Conservation (phyloP, 768 basidiomycete species). For the Leccinum truebloodii region DNA sequence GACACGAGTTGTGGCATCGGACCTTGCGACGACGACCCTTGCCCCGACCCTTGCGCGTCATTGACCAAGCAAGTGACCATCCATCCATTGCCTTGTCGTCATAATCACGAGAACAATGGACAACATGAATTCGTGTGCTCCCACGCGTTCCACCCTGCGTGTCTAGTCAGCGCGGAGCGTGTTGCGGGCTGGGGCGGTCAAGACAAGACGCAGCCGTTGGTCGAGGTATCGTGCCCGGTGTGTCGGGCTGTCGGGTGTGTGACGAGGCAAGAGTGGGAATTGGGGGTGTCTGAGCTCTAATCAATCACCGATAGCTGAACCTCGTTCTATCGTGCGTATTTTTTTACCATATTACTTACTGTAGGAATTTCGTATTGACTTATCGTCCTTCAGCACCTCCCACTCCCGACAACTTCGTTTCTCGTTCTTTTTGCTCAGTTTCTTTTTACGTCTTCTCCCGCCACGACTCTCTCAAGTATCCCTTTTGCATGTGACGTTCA, state of each 20-base stretch:
- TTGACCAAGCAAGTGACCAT: constrained; percentile 28
- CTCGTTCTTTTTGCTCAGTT: background rate
- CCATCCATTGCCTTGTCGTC: constrained; percentile 11
- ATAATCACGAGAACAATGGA: constrained; percentile 15
- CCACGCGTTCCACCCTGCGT: constrained; percentile 72
- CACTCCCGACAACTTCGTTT: background rate
- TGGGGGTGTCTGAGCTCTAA: constrained; percentile 39
- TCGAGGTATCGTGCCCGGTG: constrained; percentile 75
- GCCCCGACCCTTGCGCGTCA: constrained; percentile 30
- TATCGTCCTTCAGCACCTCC: background rate
- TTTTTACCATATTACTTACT: background rate
- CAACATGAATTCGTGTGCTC: constrained; percentile 41
- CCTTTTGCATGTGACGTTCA: background rate
- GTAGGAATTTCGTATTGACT: background rate
- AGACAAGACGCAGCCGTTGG: constrained; percentile 38
- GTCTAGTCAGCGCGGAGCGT: constrained; percentile 68
- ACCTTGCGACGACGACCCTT: constrained; percentile 72
- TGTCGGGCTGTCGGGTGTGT: constrained; percentile 68
- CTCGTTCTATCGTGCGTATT: constrained; percentile 7
- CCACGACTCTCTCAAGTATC: background rate
- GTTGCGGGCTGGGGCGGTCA: constrained; percentile 62
- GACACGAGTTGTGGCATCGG: constrained; percentile 76
- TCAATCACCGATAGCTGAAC: background rate
- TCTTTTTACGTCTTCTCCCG: background rate
- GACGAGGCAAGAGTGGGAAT: constrained; percentile 60